Conservation (phyloP, 192 early-diverging fungal species). For the Dissophora globulifera region DNA sequence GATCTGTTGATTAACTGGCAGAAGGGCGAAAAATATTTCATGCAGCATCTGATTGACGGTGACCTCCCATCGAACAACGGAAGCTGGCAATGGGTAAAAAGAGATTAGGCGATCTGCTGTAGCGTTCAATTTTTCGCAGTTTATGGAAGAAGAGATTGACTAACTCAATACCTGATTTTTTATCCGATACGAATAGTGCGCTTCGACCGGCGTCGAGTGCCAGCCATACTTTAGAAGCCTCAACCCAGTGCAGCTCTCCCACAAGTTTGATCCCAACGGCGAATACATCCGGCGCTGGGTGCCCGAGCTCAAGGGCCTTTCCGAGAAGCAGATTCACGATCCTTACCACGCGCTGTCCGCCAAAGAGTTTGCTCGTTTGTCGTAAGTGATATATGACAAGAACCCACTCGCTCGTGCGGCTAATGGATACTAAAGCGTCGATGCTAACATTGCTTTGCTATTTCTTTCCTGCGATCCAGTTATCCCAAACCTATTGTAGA, state of each 20-base stretch:
- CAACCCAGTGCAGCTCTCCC: constrained; percentile 61
- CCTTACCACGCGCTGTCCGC: constrained; percentile 54
- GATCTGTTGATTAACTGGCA: constrained; percentile 72
- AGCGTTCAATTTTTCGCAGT: too few relatives aligned
- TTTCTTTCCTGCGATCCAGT: constrained; percentile 14
- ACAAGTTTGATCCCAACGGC: constrained; percentile 66
- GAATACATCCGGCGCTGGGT: constrained; percentile 71
- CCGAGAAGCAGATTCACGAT: constrained; percentile 63
- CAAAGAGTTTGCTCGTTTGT: constrained; percentile 58
- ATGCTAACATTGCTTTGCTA: too few relatives aligned
- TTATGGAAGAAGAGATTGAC: neutral
- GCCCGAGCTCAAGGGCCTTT: constrained; percentile 63
- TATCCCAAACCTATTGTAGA: constrained; percentile 76
- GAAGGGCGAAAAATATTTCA: constrained; percentile 76
- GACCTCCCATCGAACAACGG: constrained; percentile 79
- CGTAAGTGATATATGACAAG: constrained; percentile 33
- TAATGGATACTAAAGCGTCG: too few relatives aligned
- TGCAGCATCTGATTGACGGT: constrained; percentile 71
- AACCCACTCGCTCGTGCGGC: too few relatives aligned
- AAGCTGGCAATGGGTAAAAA: constrained; percentile 74
- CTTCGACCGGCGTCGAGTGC: constrained; percentile 72
- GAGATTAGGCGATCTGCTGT: too few relatives aligned
- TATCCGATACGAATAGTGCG: constrained; percentile 50
- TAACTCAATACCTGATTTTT: neutral
- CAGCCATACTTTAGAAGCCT: constrained; percentile 78